These are phyloP conservation scores for Arthrobotrys sphaeroides DNA, from an alignment of 2,329 filamentous ascomycete species.

Conservation along the genomic window DNA sequence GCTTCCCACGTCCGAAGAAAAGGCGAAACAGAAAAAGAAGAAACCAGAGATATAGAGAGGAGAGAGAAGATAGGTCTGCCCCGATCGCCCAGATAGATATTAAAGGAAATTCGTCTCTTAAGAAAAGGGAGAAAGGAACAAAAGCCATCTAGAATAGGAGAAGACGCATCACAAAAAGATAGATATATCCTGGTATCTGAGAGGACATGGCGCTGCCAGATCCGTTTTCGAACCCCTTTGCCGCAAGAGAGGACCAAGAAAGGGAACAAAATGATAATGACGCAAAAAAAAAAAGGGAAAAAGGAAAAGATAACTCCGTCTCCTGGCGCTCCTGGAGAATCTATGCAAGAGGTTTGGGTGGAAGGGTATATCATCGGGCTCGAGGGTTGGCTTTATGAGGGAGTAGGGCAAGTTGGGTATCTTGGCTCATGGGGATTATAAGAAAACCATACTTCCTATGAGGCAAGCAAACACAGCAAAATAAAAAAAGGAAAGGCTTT, in stretches of 20 bases:
- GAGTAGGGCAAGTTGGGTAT: conserved; percentile 1
- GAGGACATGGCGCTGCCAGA: conserved; percentile 48
- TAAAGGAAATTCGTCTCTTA: conserved; percentile 52
- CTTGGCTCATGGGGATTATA: conserved; percentile 35
- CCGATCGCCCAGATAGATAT: conserved; percentile 8
- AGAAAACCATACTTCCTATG: conserved; percentile 1
- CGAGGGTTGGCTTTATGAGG: neutral
- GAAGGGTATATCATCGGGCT: conserved; percentile 46
- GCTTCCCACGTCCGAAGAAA: conserved; percentile 24
- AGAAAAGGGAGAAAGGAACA: neutral
- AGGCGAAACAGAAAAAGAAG: neutral
- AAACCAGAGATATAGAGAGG: conserved; percentile 1
- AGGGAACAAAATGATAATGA: conserved; percentile 20
- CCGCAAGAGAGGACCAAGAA: conserved; percentile 17
- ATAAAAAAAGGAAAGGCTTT: conserved; percentile 35
- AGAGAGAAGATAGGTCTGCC: conserved; percentile 22
- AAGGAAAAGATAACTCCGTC: conserved; percentile 46
- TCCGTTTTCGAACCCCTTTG: conserved; percentile 27
- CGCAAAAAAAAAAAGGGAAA: no score
- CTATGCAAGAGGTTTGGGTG: conserved; percentile 42
- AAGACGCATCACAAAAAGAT: conserved; percentile 20
- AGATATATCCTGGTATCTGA: conserved; percentile 53
- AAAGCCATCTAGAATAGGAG: conserved; percentile 31
- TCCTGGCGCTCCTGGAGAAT: conserved; percentile 42
- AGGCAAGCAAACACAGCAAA: conserved; percentile 12